Base-by-base conservation (phyloP, 345 rosid genomes). In the Erysimum cheiranthoides region DNA sequence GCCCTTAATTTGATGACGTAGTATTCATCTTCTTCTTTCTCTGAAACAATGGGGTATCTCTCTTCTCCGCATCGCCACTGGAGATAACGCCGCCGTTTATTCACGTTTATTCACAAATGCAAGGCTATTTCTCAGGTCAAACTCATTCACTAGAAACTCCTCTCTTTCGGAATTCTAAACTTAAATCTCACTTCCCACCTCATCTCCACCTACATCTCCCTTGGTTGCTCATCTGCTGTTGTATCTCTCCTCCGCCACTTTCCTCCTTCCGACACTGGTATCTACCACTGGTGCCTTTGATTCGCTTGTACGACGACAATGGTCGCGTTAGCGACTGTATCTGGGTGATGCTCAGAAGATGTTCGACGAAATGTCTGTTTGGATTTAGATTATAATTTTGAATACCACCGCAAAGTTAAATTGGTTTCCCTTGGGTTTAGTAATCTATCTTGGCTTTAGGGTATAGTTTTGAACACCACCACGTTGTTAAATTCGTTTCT, bases 261-360 rank as follows among this genome's bases (percentile, higher is more conserved):
- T 27, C 28, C 80, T 7, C 87, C 96, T 0, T 89, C 89, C 30
- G 58, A 82, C 56, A 61, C 68, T 34, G 76, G 85, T 14, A 85
- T 88, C 62, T 90, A 80, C 83, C 85, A 85, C 79, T 90, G 94
- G 96, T 90, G 90, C 66, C 81, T 60, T 86, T 90, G 46, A 89
- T 93, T 36, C 91, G 89, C 45, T 56, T 66, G 28, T 70, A 74
- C 52, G 76, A 86, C 50, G 79, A 35, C n/a, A 76, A 79, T 47
- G 85, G 86, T 5, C 75, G 79, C 16, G 71, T 34, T 21, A 77
- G 57, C 14, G 82, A 85, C 4, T 81, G 71, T 14, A 79, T 90
- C 36, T 86, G 83, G 80, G 36, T 2, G 76, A 78, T 71, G 96
- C 96, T 0, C 82, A 81, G 45, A 78, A 86, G 79, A 13, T 84